A percentile compares a stretch with the other conserved stretches of the same genome.
phyloP scores from a whole-genome alignment of 2,329 filamentous ascomycete genomes.

The Mycosphaerelloides madeirae region DNA sequence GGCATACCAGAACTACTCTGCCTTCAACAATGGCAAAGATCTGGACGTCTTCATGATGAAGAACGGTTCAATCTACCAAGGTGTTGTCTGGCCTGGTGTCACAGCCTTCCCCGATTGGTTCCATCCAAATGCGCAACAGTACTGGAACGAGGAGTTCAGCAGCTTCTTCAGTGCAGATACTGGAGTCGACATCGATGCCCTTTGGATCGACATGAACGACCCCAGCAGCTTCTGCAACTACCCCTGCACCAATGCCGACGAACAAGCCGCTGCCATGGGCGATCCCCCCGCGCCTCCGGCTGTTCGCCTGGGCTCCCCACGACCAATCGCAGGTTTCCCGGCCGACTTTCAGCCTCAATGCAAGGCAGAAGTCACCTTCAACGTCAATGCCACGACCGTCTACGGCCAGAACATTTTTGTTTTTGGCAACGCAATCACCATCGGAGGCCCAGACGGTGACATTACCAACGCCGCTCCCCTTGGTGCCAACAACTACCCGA shows the following conservation, averaged over 20 bases:
- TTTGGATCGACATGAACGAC: conserved; percentile 67
- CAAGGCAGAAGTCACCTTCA: conserved; percentile 31
- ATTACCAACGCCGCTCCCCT: conserved; percentile 27
- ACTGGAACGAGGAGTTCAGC: conserved; percentile 66
- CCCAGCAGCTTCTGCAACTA: conserved; percentile 52
- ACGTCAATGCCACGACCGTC: conserved; percentile 32
- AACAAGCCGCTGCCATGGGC: conserved; percentile 33
- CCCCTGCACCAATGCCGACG: conserved; percentile 34
- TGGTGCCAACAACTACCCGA: conserved; percentile 30
- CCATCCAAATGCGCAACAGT: conserved; percentile 56
- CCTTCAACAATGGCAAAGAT: conserved; percentile 59
- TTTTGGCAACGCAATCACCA: conserved; percentile 30
- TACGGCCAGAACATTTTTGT: conserved; percentile 34
- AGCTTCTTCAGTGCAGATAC: conserved; percentile 59
- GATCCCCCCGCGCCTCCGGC: conserved; percentile 60
- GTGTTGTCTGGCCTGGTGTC: conserved; percentile 71
- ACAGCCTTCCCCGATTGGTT: conserved; percentile 62
- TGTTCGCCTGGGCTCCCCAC: conserved; percentile 56
- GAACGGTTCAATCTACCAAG: conserved; percentile 54
- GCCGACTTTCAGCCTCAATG: conserved; percentile 58
- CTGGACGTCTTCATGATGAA: conserved; percentile 52
- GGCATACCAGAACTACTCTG: conserved; percentile 44
- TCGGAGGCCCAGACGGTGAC: conserved; percentile 25
- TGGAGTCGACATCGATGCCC: conserved; percentile 69
- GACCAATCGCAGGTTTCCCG: conserved; percentile 65